Conservation (phyloP, 2,329 filamentous ascomycete genomes). For the Teratosphaeria destructans region DNA sequence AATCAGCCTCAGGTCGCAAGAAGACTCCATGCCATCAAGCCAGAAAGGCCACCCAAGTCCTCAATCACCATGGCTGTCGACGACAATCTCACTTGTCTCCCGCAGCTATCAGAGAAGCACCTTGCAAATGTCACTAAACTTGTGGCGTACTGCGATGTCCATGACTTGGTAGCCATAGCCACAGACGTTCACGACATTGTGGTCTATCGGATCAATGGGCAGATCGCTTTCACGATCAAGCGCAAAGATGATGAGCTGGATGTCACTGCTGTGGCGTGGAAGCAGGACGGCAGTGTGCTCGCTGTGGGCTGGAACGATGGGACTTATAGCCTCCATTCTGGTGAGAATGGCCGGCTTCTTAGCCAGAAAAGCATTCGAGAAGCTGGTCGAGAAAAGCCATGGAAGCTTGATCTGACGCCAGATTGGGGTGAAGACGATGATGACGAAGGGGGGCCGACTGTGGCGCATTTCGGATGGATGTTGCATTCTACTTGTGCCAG, state of each 20-base stretch:
- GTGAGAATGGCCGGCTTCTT: conserved; percentile 19
- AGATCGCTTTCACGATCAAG: conserved; percentile 50
- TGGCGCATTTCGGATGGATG: conserved; percentile 16
- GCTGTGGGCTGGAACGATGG: conserved; percentile 79
- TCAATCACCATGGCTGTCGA: neutral
- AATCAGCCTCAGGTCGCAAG: too few relatives aligned
- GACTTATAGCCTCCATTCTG: conserved; percentile 34
- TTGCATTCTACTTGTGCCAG: conserved; percentile 6
- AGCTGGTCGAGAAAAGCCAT: conserved; percentile 6
- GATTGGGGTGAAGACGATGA: conserved; percentile 5
- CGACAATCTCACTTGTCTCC: neutral
- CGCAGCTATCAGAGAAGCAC: conserved; percentile 42
- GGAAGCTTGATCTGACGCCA: conserved; percentile 14
- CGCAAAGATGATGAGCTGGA: conserved; percentile 23
- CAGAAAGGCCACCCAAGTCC: too few relatives aligned
- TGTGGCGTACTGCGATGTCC: conserved; percentile 68
- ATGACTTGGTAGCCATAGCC: conserved; percentile 72
- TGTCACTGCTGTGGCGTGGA: conserved; percentile 35
- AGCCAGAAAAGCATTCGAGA: neutral
- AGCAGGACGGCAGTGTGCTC: conserved; percentile 42
- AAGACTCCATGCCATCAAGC: too few relatives aligned
- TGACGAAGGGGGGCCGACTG: conserved; percentile 1
- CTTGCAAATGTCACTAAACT: conserved; percentile 48
- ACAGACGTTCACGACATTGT: conserved; percentile 51
- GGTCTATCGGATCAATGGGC: conserved; percentile 69